A percentile compares a stretch with the other conserved stretches of the same genome.
Conservation (phyloP, 2,329 filamentous ascomycete species). For the Neonectria hederae region DNA sequence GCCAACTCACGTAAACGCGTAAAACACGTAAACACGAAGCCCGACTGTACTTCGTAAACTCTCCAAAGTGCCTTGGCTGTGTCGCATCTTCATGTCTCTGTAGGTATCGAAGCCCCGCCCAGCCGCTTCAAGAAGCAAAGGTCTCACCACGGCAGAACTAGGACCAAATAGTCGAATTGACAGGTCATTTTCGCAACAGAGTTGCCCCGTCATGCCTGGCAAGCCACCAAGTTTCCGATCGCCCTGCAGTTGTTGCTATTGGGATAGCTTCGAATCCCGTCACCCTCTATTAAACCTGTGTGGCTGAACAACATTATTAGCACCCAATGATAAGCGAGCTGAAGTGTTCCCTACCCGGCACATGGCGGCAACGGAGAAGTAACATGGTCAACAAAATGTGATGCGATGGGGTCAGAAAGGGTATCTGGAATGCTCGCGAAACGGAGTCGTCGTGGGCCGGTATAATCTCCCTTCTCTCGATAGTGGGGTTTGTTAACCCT, state of each 20-base stretch:
- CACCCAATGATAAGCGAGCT: neutral
- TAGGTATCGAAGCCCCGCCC: conserved; percentile 3
- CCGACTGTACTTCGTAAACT: too few species aligned
- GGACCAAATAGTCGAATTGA: conserved; percentile 19
- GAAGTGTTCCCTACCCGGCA: neutral
- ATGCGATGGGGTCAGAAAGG: neutral
- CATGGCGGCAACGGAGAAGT: neutral
- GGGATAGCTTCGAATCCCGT: neutral
- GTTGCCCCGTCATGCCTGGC: neutral
- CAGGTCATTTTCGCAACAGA: conserved; percentile 20
- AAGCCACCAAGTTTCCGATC: neutral
- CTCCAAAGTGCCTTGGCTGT: neutral
- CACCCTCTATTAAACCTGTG: neutral
- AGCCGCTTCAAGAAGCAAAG: conserved; percentile 6
- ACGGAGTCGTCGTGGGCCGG: conserved; percentile 4
- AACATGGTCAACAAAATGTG: neutral
- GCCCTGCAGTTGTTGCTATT: neutral
- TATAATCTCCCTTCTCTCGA: neutral
- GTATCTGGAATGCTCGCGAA: conserved; percentile 20
- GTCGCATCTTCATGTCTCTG: conserved; percentile 10
- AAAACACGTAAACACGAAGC: neutral
- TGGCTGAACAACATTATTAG: neutral
- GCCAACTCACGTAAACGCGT: neutral
- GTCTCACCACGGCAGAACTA: conserved; percentile 11
- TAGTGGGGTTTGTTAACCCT: neutral